These are phyloP conservation scores for Eragrostis curvula DNA, from an alignment of 176 grass and related monocot genomes.

Conservation along the genomic window DNA sequence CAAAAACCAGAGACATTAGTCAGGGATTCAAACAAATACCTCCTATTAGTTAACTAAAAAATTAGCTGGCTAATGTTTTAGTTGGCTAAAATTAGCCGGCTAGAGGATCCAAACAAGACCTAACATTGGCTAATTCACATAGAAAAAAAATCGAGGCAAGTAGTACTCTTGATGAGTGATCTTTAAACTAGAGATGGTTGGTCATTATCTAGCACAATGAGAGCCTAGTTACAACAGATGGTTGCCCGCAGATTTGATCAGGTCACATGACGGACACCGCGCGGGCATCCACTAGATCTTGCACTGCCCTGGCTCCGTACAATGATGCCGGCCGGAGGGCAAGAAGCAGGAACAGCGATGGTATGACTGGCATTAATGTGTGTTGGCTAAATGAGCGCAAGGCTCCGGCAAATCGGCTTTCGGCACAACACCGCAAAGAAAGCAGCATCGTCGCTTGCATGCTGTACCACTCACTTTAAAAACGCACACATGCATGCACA, in stretches of 20 bases:
- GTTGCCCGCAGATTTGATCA: not conserved
- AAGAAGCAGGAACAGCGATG: slow-evolving; percentile 29
- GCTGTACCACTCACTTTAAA: not conserved
- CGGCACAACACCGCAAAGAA: slow-evolving; percentile 4
- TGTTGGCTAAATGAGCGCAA: slow-evolving; percentile 36
- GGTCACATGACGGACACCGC: not conserved
- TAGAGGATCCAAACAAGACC: too few species aligned
- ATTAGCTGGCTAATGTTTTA: too few species aligned
- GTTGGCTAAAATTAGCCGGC: too few species aligned
- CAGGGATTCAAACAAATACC: too few species aligned
- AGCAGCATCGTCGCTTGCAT: too few species aligned
- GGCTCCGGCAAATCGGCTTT: slow-evolving; percentile 48
- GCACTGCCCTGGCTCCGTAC: not conserved
- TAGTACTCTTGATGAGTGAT: too few species aligned
- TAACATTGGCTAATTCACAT: too few species aligned
- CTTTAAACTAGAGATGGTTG: too few species aligned
- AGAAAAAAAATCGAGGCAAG: too few species aligned
- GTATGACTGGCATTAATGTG: slow-evolving; percentile 42
- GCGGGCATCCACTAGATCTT: not conserved
- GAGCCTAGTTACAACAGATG: not conserved
- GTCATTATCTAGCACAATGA: too few species aligned
- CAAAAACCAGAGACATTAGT: too few species aligned
- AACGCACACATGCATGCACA: slow-evolving; percentile 12
- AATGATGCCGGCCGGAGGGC: not conserved
- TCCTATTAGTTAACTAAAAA: too few species aligned